A percentile compares a stretch with the other conserved stretches of the same genome.
phyloP scores from a whole-genome alignment of 2,329 filamentous ascomycete genomes.

The Phaeomoniella chlamydospora region DNA sequence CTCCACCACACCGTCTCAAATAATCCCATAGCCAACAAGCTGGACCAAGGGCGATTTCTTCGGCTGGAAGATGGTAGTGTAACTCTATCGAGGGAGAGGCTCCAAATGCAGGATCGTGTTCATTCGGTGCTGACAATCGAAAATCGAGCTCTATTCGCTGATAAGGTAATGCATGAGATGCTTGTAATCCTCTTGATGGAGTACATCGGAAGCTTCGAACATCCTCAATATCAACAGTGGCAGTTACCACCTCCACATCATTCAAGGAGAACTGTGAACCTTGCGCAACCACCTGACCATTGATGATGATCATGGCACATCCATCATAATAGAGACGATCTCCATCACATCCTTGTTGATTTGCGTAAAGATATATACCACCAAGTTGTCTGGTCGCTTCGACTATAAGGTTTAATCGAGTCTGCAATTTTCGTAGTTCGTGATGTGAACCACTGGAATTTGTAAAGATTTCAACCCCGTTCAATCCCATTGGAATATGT shows the following conservation, averaged over 20 bases:
- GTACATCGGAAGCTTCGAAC: constrained; percentile 48
- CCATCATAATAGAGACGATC: constrained; percentile 51
- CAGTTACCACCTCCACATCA: constrained; percentile 51
- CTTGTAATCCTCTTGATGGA: constrained; percentile 18
- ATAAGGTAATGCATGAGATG: constrained; percentile 15
- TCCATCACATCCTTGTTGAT: constrained; percentile 45
- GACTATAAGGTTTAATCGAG: constrained; percentile 47
- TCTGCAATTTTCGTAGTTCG: constrained; percentile 51
- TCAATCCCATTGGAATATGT: constrained; percentile 46
- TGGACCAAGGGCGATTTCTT: constrained; percentile 51
- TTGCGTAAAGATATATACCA: constrained; percentile 44
- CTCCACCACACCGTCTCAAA: constrained; percentile 18
- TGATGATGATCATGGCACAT: constrained; percentile 48
- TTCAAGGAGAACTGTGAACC: constrained; percentile 51
- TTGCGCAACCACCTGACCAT: constrained; percentile 50
- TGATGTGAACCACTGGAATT: constrained; percentile 59
- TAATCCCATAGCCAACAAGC: constrained; percentile 49
- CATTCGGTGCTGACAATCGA: constrained; percentile 15
- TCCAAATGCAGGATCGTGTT: constrained; percentile 9
- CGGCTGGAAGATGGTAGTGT: constrained; percentile 46
- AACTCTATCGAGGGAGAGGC: constrained; percentile 32
- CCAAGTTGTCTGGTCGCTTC: constrained; percentile 43
- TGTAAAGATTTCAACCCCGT: constrained; percentile 57
- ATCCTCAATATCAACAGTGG: constrained; percentile 57
- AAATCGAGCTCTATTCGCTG: constrained; percentile 22